Base-by-base conservation (phyloP, 352 stramenopile genomes). In the Phytophthora citrophthora region DNA sequence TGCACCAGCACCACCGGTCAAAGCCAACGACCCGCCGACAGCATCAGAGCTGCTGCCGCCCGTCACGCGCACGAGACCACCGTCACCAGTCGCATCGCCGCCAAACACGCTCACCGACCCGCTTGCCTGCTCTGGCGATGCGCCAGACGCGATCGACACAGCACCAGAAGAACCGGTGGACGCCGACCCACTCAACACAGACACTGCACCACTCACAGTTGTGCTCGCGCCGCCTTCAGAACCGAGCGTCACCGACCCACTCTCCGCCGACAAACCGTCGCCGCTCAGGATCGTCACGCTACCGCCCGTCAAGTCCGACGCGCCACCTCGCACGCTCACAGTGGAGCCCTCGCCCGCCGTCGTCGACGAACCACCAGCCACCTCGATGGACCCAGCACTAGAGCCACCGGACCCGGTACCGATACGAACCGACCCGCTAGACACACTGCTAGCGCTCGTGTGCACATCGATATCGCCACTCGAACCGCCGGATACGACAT, bases 81-180 rank as follows among this genome's bases (percentile, higher is more conserved):
- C 41, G 23, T n/a, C 32, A 50, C 38, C 38, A 18, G 32, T 36
- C 56, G 47, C 46, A 27, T 64, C 46, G 18, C 56, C 56, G 15
- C 56, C 47, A 39, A n/a, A 58, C n/a, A 64, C 56, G 47, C 48
- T 61, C 51, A 68, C 61, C 5, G 61, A 68, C 52, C 61, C 61
- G 27, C 61, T 68, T 36, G 46, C 58, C 36, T 63, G 52, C 23
- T 38, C 46, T 41, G 39, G 23, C 18, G 61, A 63, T 23, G 46
- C 20, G 29, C 60, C 60, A 52, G 60, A 68, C 10, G 26, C 38
- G 45, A 68, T 63, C 52, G 40, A 39, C 26, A 68, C 61, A 27
- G 44, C 23, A 18, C 61, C 61, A 55, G 61, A 69, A 12, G 53
- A 59, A 54, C 61, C 61, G 23, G 52, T 41, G 24, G 41, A 46